Conservation (phyloP, 768 basidiomycete species). For the Neoboletus magnificus region DNA sequence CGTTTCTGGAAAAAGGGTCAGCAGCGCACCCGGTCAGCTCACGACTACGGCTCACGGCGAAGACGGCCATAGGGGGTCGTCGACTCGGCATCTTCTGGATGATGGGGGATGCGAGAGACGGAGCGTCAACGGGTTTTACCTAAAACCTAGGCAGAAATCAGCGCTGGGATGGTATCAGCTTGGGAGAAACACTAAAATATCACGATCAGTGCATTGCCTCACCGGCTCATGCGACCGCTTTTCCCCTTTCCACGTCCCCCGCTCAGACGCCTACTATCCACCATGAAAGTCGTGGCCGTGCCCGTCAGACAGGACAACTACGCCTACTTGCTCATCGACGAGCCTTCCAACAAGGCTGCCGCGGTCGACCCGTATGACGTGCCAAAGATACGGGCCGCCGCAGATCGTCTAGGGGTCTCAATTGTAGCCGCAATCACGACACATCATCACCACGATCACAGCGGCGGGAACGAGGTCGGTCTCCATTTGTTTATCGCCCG, state of each 20-base stretch:
- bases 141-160: neutral
- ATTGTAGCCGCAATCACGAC: slow-evolving; percentile 82
- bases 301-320: slow-evolving; percentile 83
- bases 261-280: neutral
- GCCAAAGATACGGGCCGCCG: slow-evolving; percentile 60
- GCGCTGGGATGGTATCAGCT: neutral
- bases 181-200: slow-evolving; percentile 3
- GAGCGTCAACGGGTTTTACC: neutral
- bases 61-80: too few relatives aligned
- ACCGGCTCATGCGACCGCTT: slow-evolving; percentile 6
- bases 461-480: slow-evolving; percentile 78
- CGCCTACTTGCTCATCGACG: slow-evolving; percentile 78
- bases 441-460: slow-evolving; percentile 90
- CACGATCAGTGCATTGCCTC: slow-evolving; percentile 22
- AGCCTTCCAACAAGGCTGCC: slow-evolving; percentile 62
- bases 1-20: slow-evolving; percentile 9
- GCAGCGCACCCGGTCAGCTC: neutral
- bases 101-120: neutral
- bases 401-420: slow-evolving; percentile 56
- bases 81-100: slow-evolving; percentile 3
- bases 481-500: neutral
- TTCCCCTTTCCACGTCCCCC: slow-evolving; percentile 14
- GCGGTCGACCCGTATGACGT: slow-evolving; percentile 82
- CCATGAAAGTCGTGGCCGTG: slow-evolving; percentile 76
- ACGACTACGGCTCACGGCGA: slow-evolving; percentile 2